Evolutionary conservation across 805 yeast species (phyloP).

Genomic region (Spathaspora sp.): DNA sequence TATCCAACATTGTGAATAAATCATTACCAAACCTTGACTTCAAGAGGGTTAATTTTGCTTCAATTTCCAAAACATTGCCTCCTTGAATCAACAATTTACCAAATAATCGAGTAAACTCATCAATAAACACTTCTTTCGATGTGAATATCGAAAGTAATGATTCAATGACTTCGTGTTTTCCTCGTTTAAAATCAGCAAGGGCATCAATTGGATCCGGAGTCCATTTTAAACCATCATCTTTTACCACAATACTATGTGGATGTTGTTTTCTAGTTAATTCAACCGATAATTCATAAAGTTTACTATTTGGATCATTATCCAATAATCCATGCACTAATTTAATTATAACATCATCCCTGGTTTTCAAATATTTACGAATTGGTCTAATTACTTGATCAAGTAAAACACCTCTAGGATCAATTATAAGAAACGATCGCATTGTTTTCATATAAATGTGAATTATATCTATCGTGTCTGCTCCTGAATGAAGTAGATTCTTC

Average conservation of each 20-base stretch:
- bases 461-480: slow-evolving; percentile 72
- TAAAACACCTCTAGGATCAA: slow-evolving; percentile 87
- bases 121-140: slow-evolving; percentile 59
- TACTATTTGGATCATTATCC: slow-evolving; percentile 33
- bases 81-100: slow-evolving; percentile 51
- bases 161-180: slow-evolving; percentile 63
- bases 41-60: slow-evolving; percentile 46
- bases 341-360: slow-evolving; percentile 68
- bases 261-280: slow-evolving; percentile 34
- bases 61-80: slow-evolving; percentile 38
- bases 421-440: slow-evolving; percentile 61
- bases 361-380: slow-evolving; percentile 65
- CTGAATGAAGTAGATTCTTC: slow-evolving; percentile 64
- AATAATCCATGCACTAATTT: slow-evolving; percentile 71
- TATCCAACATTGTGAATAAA: slow-evolving; percentile 67
- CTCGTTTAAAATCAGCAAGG: slow-evolving; percentile 72
- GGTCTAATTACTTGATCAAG: slow-evolving; percentile 77
- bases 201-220: slow-evolving; percentile 87
- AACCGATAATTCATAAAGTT: slow-evolving; percentile 50
- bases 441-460: slow-evolving; percentile 67
- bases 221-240: slow-evolving; percentile 54
- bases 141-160: slow-evolving; percentile 71
- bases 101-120: slow-evolving; percentile 60
- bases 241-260: background rate
- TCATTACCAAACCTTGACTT: slow-evolving; percentile 63